These are phyloP conservation scores for Neocallimastix lanati DNA, from an alignment of 192 early-diverging fungal species.

Conservation along the genomic window DNA sequence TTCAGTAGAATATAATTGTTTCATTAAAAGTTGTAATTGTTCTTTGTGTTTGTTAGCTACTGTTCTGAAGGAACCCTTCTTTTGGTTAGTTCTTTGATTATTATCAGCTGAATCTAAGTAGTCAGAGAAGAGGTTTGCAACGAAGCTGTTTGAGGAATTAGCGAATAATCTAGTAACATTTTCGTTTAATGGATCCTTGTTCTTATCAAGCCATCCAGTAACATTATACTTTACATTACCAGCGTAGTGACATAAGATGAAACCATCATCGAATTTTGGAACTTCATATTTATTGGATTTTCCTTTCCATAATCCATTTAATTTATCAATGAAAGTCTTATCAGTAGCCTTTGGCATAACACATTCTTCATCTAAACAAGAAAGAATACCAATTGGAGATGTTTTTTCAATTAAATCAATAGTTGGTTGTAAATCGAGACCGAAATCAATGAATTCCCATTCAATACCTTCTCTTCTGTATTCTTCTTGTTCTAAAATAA, in stretches of 20 bases:
- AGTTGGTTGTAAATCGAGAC: conserved; percentile 88
- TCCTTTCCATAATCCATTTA: conserved; percentile 72
- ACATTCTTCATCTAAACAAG: conserved; percentile 93
- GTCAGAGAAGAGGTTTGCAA: conserved; percentile 68
- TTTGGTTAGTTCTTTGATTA: conserved; percentile 19
- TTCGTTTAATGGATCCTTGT: conserved; percentile 96
- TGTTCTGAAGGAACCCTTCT: conserved; percentile 81
- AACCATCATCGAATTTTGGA: conserved; percentile 65
- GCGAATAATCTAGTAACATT: conserved; percentile 75
- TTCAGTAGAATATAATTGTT: conserved; percentile 67
- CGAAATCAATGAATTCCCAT: conserved; percentile 97
- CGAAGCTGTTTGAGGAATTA: conserved; percentile 56
- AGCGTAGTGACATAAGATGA: conserved; percentile 86
- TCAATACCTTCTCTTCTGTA: conserved; percentile 91
- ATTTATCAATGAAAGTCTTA: conserved; percentile 83
- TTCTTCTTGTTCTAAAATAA: conserved; percentile 95
- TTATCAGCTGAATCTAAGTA: conserved; percentile 41
- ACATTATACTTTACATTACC: conserved; percentile 86
- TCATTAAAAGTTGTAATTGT: conserved; percentile 72
- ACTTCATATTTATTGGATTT: conserved; percentile 74
- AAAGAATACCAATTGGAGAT: conserved; percentile 87
- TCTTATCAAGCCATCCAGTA: conserved; percentile 89
- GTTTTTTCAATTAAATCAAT: conserved; percentile 97
- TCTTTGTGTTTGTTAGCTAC: conserved; percentile 91
- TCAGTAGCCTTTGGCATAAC: conserved; percentile 93